Evolutionary conservation across 1,284 basidiomycete genomes (phyloP).

Genomic region (Cutaneotrichosporon cavernicola): DNA sequence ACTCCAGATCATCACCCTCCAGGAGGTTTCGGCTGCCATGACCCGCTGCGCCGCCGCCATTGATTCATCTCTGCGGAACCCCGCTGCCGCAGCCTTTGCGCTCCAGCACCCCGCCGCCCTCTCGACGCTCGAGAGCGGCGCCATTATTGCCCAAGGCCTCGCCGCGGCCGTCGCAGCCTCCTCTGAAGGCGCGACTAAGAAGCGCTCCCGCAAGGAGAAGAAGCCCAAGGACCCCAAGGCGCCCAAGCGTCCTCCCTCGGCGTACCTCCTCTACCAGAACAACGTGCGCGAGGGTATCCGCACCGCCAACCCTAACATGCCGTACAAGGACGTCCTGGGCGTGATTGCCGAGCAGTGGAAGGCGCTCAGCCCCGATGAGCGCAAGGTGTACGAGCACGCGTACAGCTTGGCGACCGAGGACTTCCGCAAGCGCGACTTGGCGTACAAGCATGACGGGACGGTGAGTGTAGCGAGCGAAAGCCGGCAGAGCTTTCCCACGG

Average conservation of each 20-base stretch:
- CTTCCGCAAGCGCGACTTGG: conserved; percentile 33
- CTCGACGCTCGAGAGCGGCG: conserved; percentile 24
- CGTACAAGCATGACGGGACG: conserved; percentile 29
- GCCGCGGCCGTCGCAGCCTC: conserved; percentile 25
- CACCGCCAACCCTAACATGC: conserved; percentile 62
- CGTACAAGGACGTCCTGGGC: conserved; percentile 69
- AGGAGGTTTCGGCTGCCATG: conserved; percentile 51
- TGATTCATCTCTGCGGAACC: conserved; percentile 45
- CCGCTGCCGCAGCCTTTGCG: conserved; percentile 34
- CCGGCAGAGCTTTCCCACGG: too few relatives aligned
- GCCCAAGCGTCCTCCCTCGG: conserved; percentile 89
- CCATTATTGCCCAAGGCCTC: conserved; percentile 27
- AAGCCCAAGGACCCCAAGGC: conserved; percentile 81
- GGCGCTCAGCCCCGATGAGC: conserved; percentile 64
- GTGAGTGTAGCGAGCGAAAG: background rate
- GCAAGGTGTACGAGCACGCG: conserved; percentile 61
- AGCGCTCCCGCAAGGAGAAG: conserved; percentile 49
- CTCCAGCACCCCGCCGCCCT: conserved; percentile 30
- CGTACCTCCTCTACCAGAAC: conserved; percentile 96
- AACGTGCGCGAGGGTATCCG: conserved; percentile 67
- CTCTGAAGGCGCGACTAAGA: conserved; percentile 32
- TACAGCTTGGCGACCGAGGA: conserved; percentile 31
- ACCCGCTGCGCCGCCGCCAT: conserved; percentile 47
- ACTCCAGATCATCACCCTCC: conserved; percentile 21
- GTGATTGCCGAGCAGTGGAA: conserved; percentile 75